A percentile compares a stretch with the other conserved stretches of the same genome.
phyloP scores from a whole-genome alignment of 208 protist species.

The Naegleria gruberi region DNA sequence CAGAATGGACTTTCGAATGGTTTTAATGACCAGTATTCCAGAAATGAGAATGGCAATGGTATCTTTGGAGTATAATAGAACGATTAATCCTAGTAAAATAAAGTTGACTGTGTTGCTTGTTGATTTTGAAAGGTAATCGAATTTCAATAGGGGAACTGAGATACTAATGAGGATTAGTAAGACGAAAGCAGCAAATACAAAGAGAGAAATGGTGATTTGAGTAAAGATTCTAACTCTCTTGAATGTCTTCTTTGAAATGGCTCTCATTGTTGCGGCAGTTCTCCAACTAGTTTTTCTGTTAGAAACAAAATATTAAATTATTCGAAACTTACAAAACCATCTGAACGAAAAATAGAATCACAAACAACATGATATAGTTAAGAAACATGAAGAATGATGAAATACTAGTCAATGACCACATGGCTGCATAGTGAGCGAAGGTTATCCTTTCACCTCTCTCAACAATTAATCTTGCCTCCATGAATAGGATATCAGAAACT shows the following conservation, averaged over 20 bases:
- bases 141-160: neutral
- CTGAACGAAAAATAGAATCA: neutral
- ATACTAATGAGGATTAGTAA: neutral
- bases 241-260: neutral
- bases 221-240: neutral
- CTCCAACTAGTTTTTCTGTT: neutral
- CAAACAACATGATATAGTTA: neutral
- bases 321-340: neutral
- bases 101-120: neutral
- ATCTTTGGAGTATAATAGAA: neutral
- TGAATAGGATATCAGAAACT: neutral
- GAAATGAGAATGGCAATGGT: neutral
- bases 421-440: neutral
- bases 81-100: neutral
- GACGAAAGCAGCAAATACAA: neutral
- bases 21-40: neutral
- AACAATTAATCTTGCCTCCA: neutral
- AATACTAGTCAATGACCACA: neutral
- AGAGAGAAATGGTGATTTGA: neutral
- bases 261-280: neutral
- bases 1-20: neutral
- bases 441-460: neutral
- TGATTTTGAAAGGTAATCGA: too few species aligned
- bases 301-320: too few species aligned
- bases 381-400: neutral